These are phyloP conservation scores for Suhomyces yuchorum DNA, from an alignment of 1,139 yeast genomes.

Conservation along the genomic window DNA sequence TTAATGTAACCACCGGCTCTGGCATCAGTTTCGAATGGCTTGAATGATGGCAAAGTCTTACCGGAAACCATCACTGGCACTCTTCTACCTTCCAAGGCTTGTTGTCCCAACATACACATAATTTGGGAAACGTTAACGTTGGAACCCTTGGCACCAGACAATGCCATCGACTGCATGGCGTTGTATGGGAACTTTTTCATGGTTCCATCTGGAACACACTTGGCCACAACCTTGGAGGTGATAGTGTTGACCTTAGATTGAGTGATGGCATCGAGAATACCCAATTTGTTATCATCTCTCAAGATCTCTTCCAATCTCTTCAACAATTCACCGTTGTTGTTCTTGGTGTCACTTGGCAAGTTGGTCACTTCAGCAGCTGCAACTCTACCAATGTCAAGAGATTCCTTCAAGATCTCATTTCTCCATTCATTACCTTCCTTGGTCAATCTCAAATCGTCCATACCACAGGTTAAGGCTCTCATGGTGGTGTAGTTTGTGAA, in stretches of 20 bases:
- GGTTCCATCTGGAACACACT: slow-evolving; percentile 95
- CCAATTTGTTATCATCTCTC: slow-evolving; percentile 90
- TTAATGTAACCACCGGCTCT: slow-evolving; percentile 98
- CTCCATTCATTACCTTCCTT: slow-evolving; percentile 91
- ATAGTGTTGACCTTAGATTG: slow-evolving; percentile 91
- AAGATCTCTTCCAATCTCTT: slow-evolving; percentile 91
- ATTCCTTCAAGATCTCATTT: slow-evolving; percentile 71
- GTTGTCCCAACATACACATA: slow-evolving; percentile 99
- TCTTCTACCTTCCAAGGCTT: slow-evolving; percentile 98
- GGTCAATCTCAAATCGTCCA: slow-evolving; percentile 96
- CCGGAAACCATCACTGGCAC: slow-evolving; percentile 99
- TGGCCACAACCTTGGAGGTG: slow-evolving; percentile 89
- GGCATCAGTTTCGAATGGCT: slow-evolving; percentile 95
- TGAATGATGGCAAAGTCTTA: slow-evolving; percentile 94
- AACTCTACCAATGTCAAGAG: slow-evolving; percentile 79
- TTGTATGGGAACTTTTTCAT: slow-evolving; percentile 94
- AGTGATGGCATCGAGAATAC: slow-evolving; percentile 93
- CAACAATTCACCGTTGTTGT: slow-evolving; percentile 73
- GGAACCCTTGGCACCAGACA: slow-evolving; percentile 99
- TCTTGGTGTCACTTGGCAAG: slow-evolving; percentile 54
- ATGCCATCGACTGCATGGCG: slow-evolving; percentile 98
- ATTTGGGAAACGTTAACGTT: slow-evolving; percentile 98
- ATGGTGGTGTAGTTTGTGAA: slow-evolving; percentile 92
- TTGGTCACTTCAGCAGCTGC: slow-evolving; percentile 97
- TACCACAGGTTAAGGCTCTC: slow-evolving; percentile 98